These are phyloP conservation scores for Colletotrichum neosansevieriae DNA, from an alignment of 2,329 filamentous ascomycete species.

Conservation along the genomic window DNA sequence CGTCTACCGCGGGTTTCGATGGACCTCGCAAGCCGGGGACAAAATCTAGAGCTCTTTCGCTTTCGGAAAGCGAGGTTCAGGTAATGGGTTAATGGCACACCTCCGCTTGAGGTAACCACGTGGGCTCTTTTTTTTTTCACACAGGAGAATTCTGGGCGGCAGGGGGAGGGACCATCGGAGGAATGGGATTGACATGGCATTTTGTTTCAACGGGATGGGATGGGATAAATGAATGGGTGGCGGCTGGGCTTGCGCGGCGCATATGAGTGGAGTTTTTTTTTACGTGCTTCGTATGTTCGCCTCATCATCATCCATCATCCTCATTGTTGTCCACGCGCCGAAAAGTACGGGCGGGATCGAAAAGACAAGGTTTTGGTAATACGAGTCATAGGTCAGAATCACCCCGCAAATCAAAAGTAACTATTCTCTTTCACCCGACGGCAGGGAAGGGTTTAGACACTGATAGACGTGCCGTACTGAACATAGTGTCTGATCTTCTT, in stretches of 20 bases:
- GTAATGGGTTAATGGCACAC: not conserved
- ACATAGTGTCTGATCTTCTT: constrained; percentile 26
- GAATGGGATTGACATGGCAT: not conserved
- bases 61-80: not conserved
- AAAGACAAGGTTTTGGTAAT: not conserved
- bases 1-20: no score
- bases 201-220: not conserved
- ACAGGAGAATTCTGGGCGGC: not conserved
- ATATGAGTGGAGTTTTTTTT: constrained; percentile 19
- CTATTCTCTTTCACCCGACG: no score
- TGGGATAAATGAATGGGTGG: not conserved
- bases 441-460: no score
- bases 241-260: constrained; percentile 9
- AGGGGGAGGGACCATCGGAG: not conserved
- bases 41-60: no score
- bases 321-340: not conserved
- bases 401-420: not conserved
- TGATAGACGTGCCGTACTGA: constrained; percentile 11
- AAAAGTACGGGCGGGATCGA: not conserved
- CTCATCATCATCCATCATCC: no score
- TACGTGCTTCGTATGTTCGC: not conserved
- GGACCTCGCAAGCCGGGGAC: no score
- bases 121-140: not conserved
- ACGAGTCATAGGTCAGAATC: not conserved
- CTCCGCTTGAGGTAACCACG: no score